Evolutionary conservation across 805 yeast species (phyloP), one percentile per base, ranked within the genome.

Genomic region (Saccharomyces jurei): DNA sequence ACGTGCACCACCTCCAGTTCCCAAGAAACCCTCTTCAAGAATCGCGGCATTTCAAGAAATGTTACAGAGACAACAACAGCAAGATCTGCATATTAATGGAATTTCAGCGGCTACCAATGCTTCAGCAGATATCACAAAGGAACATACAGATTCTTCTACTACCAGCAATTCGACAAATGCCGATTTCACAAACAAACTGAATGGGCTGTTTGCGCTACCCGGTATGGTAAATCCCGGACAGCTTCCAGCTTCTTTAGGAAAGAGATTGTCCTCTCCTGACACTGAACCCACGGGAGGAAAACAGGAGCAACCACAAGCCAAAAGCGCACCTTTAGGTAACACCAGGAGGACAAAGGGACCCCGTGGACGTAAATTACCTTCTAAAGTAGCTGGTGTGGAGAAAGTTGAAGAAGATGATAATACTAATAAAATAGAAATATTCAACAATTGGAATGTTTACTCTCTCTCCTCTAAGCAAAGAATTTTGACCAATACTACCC

Each of bases 11-110:
- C 89, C 89, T 5, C 84, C 82, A 30, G 83, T 83, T 26, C 92
- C 92, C 2, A 86, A 86, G 62, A 87, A 87, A 61, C 82, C 89
- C 17, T 86, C 92, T 0, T 83, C 89, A 1, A 85, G 78, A 58
- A 87, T 87, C 56, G 90, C 91, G 0, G 90, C 90, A 0, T 87
- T 87, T 67, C 95, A 87, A 64, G 86, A 85, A 63, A 81, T 85
- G 86, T 74, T 87, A 53, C 80, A 79, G 50, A 74, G 76, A 56
- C 78, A 76, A 57, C 83, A 80, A 62, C 65, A 69, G 36, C 70
- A 74, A 54, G 74, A 75, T 47, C 77, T 83, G 60, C 87, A 82
- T 60, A 82, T 79, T 53, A 76, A 36, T 6, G 44, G 11, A 17
- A 2, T 10, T 36, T 36, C 44, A 5, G 5, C 25, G 17, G 17